Evolutionary conservation across 805 yeast species (phyloP), one percentile per base, ranked within the genome.

Genomic region (Pichia eremophila): DNA sequence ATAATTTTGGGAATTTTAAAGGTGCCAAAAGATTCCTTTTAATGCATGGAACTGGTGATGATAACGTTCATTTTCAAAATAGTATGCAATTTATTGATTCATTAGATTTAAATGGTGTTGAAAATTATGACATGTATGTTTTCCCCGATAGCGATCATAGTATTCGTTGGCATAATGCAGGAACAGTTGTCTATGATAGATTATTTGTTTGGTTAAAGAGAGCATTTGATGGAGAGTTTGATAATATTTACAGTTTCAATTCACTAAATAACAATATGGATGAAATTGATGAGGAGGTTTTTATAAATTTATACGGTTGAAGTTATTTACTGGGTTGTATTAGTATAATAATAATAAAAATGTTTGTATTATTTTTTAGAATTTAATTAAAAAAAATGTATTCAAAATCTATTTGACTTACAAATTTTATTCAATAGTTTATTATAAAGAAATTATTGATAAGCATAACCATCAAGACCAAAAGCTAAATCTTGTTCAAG

Each of bases 31-130:
- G 98, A 58, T 88, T 93, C 59, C 65, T 93, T 51, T 62, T 93
- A 36, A 87, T 91, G 87, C 99, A 91, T 61, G 99, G 99, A 1
- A 82, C 96, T 0, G 96, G 96, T 5, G 99, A 93, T 66, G 99
- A 93, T 65, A 93, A 93, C 57, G 99, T 93, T 41, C 98, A 93
- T 66, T 78, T 90, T 66, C 99, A 93, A 63, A 87, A 93, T 67
- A 77, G 91, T 40, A 71, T 88, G 50, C 79, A 81, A 61, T 69
- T 93, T 37, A 60, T 93, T 41, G 98, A 93, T 66, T 68, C 75
- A 54, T 71, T 91, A 47, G 83, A 90, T 57, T 57, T 81, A 46
- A 76, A 71, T n/a, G 75, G 74, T 3, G 77, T 89, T n/a, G 95
- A 86, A 59, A 93, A 93, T 65, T 85, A 80, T 54, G 93, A 85